Evolutionary conservation across 345 rosid species (phyloP).

Genomic region (Pelargonium nanum): DNA sequence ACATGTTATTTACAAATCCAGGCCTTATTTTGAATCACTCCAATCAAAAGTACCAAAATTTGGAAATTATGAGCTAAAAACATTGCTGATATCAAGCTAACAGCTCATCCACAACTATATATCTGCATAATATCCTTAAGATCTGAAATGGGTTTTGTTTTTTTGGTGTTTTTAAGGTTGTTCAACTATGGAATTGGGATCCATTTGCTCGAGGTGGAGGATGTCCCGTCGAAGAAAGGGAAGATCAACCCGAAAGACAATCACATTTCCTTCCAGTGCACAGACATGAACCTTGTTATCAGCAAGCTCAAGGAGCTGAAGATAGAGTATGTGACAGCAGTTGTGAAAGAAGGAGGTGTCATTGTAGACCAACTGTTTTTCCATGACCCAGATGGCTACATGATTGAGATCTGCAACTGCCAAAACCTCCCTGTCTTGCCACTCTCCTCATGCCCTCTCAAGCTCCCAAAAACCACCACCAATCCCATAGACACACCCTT

Average conservation of each 20-base stretch:
- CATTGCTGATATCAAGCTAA: background rate
- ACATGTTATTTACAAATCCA: background rate
- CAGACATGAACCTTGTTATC: conserved; percentile 27
- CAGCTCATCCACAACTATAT: background rate
- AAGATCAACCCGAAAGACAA: conserved; percentile 43
- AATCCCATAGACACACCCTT: conserved; percentile 1
- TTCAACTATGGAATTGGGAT: conserved; percentile 40
- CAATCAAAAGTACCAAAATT: no score
- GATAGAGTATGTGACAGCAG: conserved; percentile 32
- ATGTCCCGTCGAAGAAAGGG: conserved; percentile 18
- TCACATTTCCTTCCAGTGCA: conserved; percentile 41
- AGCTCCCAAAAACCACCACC: conserved; percentile 18
- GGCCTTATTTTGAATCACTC: no score
- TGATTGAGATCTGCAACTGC: conserved; percentile 27
- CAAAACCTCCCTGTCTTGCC: conserved; percentile 37
- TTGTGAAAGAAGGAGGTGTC: conserved; percentile 38
- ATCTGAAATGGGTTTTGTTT: background rate
- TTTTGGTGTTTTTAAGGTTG: conserved; percentile 20
- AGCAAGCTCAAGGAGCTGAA: conserved; percentile 22
- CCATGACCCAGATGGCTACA: conserved; percentile 46
- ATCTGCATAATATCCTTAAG: no score
- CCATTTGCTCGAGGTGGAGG: conserved; percentile 31
- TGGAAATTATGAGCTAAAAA: no score
- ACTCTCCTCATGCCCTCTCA: conserved; percentile 35
- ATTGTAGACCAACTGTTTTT: conserved; percentile 42